Base-by-base conservation (phyloP, 306 rosid genomes). In the Oxytropis ochrocephala region DNA sequence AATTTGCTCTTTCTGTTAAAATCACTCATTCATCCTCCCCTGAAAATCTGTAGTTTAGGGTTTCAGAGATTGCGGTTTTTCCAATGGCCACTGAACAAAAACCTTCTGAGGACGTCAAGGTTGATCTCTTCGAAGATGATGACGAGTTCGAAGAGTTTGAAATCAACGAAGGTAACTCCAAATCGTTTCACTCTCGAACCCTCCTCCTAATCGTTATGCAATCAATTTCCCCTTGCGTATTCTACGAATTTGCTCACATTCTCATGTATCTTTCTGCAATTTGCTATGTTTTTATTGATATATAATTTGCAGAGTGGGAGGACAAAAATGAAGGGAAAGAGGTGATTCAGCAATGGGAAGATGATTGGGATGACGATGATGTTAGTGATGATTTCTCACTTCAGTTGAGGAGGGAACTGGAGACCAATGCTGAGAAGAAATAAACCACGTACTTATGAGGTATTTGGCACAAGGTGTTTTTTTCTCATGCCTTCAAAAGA, bases 291-390 rank as follows among this genome's bases (percentile, higher is more conserved):
- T 67, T n/a, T 39, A n/a, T 67, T 55, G 57, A 30, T 64, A 14
- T 18, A 3, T 41, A 6, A 63, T 69, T 73, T 46, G 6, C 83
- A 88, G 95, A 83, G 36, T 86, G 91, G 97, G 93, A 83, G 24
- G 87, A 76, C 64, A 80, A 81, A 50, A 93, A 88, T 73, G 97
- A 83, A 74, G 93, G 87, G 11, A 88, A 82, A 43, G 93, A 91
- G 65, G 85, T 81, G 67, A 70, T 82, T 5, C 97, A 88, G 62
- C 96, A 91, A 77, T 91, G 97, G 97, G 96, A 91, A 78, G 96
- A 91, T 70, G 97, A 91, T 60, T 91, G 97, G 97, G 97, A 91
- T 49, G 96, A 88, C 38, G 93, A 91, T 10, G 97, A 91, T 29
- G 96, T 91, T 47, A 88, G 85, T 5, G 97, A 91, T 52, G 97